Percentiles rank a stretch among this genome's conserved stretches.
Conservation (phyloP, 2,329 filamentous ascomycete genomes). For the Exophiala calicioides region DNA sequence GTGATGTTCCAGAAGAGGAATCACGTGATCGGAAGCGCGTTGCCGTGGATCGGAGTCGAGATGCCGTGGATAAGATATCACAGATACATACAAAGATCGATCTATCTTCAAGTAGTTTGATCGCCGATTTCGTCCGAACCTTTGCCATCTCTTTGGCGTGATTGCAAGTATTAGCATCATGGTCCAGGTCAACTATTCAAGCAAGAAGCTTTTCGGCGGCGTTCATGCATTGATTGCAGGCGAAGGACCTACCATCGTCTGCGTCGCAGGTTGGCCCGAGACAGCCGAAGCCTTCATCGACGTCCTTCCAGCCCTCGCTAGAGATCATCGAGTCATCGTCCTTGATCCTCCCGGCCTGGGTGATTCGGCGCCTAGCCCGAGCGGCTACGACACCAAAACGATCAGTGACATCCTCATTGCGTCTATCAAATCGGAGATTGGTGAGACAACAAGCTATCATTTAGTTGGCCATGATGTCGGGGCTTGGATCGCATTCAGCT, state of each 20-base stretch:
- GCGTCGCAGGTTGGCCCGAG: slow-evolving; percentile 33
- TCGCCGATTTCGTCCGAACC: too few relatives aligned
- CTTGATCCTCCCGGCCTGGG: slow-evolving; percentile 33
- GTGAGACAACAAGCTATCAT: slow-evolving; percentile 27
- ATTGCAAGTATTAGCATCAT: too few relatives aligned
- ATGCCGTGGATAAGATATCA: too few relatives aligned
- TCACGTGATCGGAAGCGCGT: too few relatives aligned
- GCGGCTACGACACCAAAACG: slow-evolving; percentile 30
- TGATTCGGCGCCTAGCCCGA: slow-evolving; percentile 26
- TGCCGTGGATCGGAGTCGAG: too few relatives aligned
- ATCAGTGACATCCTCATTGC: slow-evolving; percentile 32
- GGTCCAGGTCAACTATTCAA: not conserved
- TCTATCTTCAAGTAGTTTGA: too few relatives aligned
- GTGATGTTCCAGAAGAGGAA: too few relatives aligned
- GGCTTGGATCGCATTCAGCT: slow-evolving; percentile 33
- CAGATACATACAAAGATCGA: too few relatives aligned
- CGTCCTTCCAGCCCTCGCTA: slow-evolving; percentile 31
- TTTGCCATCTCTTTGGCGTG: too few relatives aligned
- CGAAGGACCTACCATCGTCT: slow-evolving; percentile 28
- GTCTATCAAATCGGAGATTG: slow-evolving; percentile 10
- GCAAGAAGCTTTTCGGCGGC: slow-evolving; percentile 17
- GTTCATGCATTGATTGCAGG: slow-evolving; percentile 32
- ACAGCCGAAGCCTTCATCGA: slow-evolving; percentile 33
- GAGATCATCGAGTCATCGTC: slow-evolving; percentile 31
- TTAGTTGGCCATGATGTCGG: slow-evolving; percentile 35